Evolutionary conservation across 2,329 filamentous ascomycete species (phyloP).

Genomic region (Diaporthe citri): DNA sequence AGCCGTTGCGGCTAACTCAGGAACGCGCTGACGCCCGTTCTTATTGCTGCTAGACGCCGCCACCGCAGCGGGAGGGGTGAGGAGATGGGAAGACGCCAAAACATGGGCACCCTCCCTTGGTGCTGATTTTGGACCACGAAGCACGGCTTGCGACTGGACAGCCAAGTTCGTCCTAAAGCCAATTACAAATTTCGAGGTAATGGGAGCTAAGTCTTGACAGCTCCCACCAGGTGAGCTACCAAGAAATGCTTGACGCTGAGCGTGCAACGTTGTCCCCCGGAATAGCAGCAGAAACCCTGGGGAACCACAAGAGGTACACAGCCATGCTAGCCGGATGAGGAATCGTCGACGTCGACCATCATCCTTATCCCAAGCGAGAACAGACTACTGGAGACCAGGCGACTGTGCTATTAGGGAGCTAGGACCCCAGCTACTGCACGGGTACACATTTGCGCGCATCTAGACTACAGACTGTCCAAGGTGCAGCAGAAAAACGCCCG

Average conservation of each 20-base stretch:
- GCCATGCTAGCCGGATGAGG: conserved; percentile 22
- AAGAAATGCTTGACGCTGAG: conserved; percentile 31
- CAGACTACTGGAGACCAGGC: conserved; percentile 18
- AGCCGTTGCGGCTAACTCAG: conserved; percentile 30
- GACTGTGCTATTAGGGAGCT: conserved; percentile 4
- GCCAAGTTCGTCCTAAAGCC: conserved; percentile 14
- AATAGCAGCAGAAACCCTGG: conserved; percentile 13
- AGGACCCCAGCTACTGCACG: conserved; percentile 19
- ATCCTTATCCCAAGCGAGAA: conserved; percentile 20
- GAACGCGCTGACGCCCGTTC: conserved; percentile 17
- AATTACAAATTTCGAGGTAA: conserved; percentile 31
- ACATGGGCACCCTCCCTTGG: not conserved
- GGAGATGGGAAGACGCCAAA: not conserved
- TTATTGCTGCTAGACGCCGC: not conserved
- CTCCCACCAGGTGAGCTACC: conserved; percentile 18
- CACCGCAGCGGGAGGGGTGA: not conserved
- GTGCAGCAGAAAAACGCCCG: conserved; percentile 17
- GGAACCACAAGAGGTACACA: not conserved
- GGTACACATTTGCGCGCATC: conserved; percentile 12
- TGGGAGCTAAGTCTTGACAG: conserved; percentile 31
- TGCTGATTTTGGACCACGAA: conserved; percentile 13
- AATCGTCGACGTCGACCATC: conserved; percentile 5
- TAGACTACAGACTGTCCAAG: not conserved
- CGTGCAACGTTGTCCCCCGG: conserved; percentile 28
- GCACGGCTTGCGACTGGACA: conserved; percentile 34